A percentile compares a stretch with the other conserved stretches of the same genome.
phyloP scores from a whole-genome alignment of 2,329 filamentous ascomycete genomes.

The Colletotrichum theobromicola region DNA sequence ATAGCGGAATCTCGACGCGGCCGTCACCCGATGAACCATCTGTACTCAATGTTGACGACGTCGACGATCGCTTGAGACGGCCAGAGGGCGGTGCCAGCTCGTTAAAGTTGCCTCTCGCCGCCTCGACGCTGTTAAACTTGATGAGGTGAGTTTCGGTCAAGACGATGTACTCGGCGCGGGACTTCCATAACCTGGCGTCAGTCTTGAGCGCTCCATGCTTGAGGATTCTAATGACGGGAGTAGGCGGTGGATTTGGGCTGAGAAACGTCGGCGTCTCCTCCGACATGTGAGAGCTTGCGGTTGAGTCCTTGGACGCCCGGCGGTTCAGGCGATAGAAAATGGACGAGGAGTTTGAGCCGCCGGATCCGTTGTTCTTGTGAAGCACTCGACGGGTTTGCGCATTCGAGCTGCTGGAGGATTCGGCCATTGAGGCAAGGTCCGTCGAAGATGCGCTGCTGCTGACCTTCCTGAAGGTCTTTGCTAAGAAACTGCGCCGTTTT shows the following conservation, averaged over 20 bases:
- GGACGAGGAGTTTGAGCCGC: conserved; percentile 28
- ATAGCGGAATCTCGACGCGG: conserved; percentile 53
- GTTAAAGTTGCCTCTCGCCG: conserved; percentile 53
- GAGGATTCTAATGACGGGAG: conserved; percentile 42
- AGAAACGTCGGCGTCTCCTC: conserved; percentile 16
- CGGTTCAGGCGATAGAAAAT: conserved; percentile 48
- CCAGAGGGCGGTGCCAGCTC: conserved; percentile 36
- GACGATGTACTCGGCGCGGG: conserved; percentile 56
- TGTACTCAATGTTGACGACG: conserved; percentile 27
- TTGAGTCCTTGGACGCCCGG: conserved; percentile 42
- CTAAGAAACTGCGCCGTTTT: conserved; percentile 20
- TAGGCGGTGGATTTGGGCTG: conserved; percentile 31
- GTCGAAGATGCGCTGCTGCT: conserved; percentile 20
- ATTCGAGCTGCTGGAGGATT: neutral
- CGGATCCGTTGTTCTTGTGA: conserved; percentile 36
- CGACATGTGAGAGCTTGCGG: conserved; percentile 28
- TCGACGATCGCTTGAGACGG: conserved; percentile 26
- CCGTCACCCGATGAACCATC: conserved; percentile 39
- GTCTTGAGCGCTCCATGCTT: conserved; percentile 54
- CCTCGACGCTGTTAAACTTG: conserved; percentile 53
- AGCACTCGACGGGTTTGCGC: conserved; percentile 25
- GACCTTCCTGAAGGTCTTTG: conserved; percentile 24
- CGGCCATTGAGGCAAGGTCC: conserved; percentile 10
- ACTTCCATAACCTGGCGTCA: conserved; percentile 54
- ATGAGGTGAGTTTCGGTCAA: conserved; percentile 55